A percentile compares a stretch with the other conserved stretches of the same genome.
phyloP scores from a whole-genome alignment of 2,329 filamentous ascomycete species.

The Alternaria infectoria region DNA sequence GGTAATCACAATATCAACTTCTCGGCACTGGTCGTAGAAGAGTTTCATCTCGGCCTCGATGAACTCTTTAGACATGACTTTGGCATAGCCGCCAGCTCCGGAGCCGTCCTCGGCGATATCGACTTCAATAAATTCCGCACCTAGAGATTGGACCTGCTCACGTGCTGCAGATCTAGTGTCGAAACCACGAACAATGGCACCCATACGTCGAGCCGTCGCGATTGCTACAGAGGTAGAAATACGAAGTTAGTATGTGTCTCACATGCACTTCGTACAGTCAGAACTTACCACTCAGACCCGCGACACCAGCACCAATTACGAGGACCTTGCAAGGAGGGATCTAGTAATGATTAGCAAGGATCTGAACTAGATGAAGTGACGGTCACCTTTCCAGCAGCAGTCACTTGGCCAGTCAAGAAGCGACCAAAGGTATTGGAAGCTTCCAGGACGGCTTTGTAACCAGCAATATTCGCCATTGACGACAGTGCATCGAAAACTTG shows the following conservation, averaged over 20 bases:
- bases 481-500: constrained; percentile 88
- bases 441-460: constrained; percentile 89
- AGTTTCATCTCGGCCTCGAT: constrained; percentile 93
- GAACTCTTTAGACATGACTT: constrained; percentile 94
- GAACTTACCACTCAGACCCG: too few relatives aligned
- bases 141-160: constrained; percentile 88
- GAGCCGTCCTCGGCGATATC: constrained; percentile 83
- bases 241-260: too few relatives aligned
- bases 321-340: constrained; percentile 90
- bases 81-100: constrained; percentile 85
- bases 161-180: constrained; percentile 87
- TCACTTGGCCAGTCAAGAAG: constrained; percentile 88
- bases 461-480: constrained; percentile 93
- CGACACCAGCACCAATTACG: constrained; percentile 88
- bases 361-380: not conserved
- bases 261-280: too few relatives aligned
- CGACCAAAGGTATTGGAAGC: constrained; percentile 88
- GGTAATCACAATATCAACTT: constrained; percentile 91
- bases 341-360: constrained; percentile 52
- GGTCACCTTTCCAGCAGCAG: constrained; percentile 71
- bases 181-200: constrained; percentile 87
- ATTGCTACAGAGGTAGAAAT: too few relatives aligned
- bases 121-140: constrained; percentile 89
- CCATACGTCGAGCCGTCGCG: constrained; percentile 72
- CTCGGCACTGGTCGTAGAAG: constrained; percentile 83